Conservation (phyloP, 768 basidiomycete species). For the Boletus reticulatus region DNA sequence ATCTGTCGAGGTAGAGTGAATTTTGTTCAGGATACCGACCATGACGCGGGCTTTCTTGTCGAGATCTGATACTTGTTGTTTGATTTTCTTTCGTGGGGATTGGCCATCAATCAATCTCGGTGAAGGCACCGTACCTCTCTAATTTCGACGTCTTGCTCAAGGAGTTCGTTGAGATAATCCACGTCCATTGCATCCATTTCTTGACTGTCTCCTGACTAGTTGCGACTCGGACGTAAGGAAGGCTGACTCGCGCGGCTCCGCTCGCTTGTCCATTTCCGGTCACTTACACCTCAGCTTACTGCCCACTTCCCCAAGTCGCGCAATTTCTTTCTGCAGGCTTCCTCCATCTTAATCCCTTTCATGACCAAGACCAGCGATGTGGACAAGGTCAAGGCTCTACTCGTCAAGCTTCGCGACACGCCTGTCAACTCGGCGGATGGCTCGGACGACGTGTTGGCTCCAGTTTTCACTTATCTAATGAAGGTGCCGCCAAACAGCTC, state of each 20-base stretch:
- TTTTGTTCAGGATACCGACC: slow-evolving; percentile 73
- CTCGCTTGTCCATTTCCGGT: slow-evolving; percentile 14
- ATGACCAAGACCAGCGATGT: slow-evolving; percentile 26
- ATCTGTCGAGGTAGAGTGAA: slow-evolving; percentile 68
- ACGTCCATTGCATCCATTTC: slow-evolving; percentile 57
- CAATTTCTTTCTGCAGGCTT: not conserved
- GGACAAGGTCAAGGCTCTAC: slow-evolving; percentile 45
- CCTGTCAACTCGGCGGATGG: slow-evolving; percentile 53
- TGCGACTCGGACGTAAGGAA: not conserved
- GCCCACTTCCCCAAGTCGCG: not conserved
- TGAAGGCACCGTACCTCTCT: slow-evolving; percentile 50
- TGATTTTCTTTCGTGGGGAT: slow-evolving; percentile 61
- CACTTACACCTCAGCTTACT: not conserved
- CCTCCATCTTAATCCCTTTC: slow-evolving; percentile 6
- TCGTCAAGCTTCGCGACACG: slow-evolving; percentile 53
- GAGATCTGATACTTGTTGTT: slow-evolving; percentile 67
- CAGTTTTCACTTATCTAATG: slow-evolving; percentile 56
- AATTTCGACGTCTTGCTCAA: slow-evolving; percentile 62
- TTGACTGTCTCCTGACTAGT: not conserved
- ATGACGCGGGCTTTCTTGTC: slow-evolving; percentile 75
- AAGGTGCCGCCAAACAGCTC: slow-evolving; percentile 36
- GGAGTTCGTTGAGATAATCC: slow-evolving; percentile 53
- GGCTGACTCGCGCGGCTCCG: slow-evolving; percentile 9
- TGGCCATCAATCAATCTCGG: not conserved
- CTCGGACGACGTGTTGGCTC: slow-evolving; percentile 47